These are phyloP conservation scores for Comarum palustre DNA, from an alignment of 306 rosid species.

Conservation along the genomic window DNA sequence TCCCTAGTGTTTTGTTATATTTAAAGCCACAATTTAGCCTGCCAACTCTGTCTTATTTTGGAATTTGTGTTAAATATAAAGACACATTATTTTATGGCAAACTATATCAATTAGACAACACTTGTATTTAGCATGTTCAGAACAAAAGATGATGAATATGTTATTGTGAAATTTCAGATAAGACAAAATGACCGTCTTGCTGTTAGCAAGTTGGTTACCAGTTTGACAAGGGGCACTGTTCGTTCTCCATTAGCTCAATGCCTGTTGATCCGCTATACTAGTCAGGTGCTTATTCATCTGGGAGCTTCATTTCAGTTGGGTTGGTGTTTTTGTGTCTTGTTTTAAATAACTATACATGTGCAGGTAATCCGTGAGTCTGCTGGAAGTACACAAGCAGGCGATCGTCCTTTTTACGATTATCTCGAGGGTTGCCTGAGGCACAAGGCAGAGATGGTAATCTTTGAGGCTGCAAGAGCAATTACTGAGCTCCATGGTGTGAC, in stretches of 20 bases:
- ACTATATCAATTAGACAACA: neutral
- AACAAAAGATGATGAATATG: constrained; percentile 12
- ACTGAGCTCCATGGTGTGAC: constrained; percentile 93
- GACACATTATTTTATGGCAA: neutral
- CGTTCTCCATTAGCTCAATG: constrained; percentile 99
- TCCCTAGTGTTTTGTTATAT: neutral
- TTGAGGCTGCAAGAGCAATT: constrained; percentile 97
- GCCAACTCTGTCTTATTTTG: neutral
- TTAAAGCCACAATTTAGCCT: neutral
- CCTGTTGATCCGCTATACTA: constrained; percentile 91
- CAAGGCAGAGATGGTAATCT: constrained; percentile 97
- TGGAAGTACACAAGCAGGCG: constrained; percentile 67
- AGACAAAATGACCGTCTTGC: constrained; percentile 97
- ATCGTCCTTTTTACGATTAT: constrained; percentile 90
- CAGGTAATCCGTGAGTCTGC: constrained; percentile 93
- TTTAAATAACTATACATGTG: constrained; percentile 23
- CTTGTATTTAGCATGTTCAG: neutral
- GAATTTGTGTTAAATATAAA: neutral
- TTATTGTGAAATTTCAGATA: constrained; percentile 59
- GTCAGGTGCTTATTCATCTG: constrained; percentile 61
- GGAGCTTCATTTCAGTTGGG: neutral
- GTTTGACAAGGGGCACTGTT: constrained; percentile 91
- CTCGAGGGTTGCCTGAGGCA: constrained; percentile 98
- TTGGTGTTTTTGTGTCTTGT: constrained; percentile 17
- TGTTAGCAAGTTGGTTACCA: constrained; percentile 94